Base-by-base conservation (phyloP, 2,329 filamentous ascomycete species). In the Aspergillus pseudoterreus region DNA sequence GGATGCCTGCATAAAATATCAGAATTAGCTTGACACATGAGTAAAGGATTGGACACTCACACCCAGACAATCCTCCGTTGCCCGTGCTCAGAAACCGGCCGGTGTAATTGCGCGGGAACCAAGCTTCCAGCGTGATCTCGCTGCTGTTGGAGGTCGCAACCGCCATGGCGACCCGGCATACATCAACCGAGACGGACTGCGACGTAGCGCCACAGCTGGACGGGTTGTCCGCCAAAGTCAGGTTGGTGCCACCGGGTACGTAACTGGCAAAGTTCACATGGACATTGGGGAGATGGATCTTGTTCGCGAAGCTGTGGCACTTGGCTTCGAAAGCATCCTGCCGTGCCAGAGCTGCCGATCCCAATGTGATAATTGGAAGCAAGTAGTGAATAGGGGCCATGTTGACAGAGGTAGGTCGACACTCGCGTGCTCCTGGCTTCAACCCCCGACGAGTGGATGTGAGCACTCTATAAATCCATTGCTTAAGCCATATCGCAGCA, bases 41-140 rank as follows among this genome's bases (percentile, higher is more conserved):
- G 14, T 6, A 10, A 15, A 4, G 22, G 6, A 39, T 8, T 12
- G 12, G 38, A 21, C 9, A 67, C 71, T 45, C 58, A 73, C 78
- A 79, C 11, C 77, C 76, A 35, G 71, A 71, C 11, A 78, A 61
- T 2, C 78, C 77, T 0, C 76, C 76, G 46, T 80, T 80, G 0
- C 77, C 77, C 0, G 75, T 77, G 19, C 71, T 74, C 39, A 80
- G 45, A 43, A 77, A 78, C 3, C 75, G 71, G 0, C 70, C 75
- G 1, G 68, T 73, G 64, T 78, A 80, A 10, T 72, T 60, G 6
- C 66, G 66, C 0, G 77, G 77, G 15, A 79, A 60, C 77, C 76
- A 79, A 1, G 74, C 63, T 55, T 80, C 77, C 17, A 76, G 62
- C 4, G 65, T 72, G 30, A 82, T 75, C 35, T 74, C 71, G 11